Evolutionary conservation across 2,329 filamentous ascomycete species (phyloP), one percentile per base, ranked within the genome.

Genomic region (Pseudopithomyces chartarum): DNA sequence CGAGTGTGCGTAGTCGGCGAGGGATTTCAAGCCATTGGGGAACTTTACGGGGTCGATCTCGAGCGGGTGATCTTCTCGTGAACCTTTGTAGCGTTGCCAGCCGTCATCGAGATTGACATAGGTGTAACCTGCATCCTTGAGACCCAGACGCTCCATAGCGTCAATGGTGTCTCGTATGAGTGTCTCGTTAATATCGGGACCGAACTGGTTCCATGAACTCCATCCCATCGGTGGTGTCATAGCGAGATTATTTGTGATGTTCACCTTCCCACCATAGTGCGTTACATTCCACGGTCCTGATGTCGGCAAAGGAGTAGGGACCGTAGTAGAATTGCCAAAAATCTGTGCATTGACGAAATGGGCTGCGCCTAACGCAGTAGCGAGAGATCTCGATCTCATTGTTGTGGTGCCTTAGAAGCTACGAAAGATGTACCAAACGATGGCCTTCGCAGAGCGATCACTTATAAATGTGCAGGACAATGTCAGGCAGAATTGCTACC

Each of bases 1-100:
- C 5, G 58, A 60, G 50, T 79, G 76, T 17, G 77, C 57, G 36
- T 73, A 60, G 43, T 77, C 73, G 6, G 75, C 70, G 2, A 78
- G 60, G 38, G 68, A 58, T 40, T 69, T 73, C 53, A 79, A 71
- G 29, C 77, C 76, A 17, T 64, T 66, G 11, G 77, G 76, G 42
- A 77, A 79, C 61, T 77, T 77, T 11, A 53, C 56, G 1, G 65
- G 60, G 56, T 78, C 71, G 22, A 66, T 58, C 40, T 73, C 65
- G 22, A 77, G 58, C 7, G 64, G 60, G 26, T 63, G 61, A 52
- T 55, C 67, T 17, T 52, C 59, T 56, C 57, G 66, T 34, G 17
- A 65, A 59, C 56, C 70, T 58, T 64, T 63, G 51, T 64, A 63
- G 7, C 60, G 60, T 15, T 72, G 70, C 73, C 75, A 77, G 51